Base-by-base conservation (phyloP, 1,284 basidiomycete genomes). In the Moesziomyces sp. region DNA sequence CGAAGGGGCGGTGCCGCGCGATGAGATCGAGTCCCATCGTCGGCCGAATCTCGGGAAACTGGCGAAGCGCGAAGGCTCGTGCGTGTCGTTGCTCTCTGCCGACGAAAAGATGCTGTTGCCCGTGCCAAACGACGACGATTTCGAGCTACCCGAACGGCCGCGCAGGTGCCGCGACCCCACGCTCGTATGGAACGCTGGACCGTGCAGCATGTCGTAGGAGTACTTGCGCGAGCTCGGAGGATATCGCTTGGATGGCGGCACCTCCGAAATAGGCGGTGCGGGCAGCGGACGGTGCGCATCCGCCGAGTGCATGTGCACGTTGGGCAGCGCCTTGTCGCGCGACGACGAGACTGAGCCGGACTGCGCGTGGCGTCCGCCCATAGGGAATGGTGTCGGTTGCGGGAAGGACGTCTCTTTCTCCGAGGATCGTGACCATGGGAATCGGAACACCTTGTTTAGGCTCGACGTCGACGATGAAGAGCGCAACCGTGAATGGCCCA, bases 21-120 rank as follows among this genome's bases (percentile, higher is more conserved):
- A 73, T 9, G 70, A 73, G 50, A 73, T 62, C 28, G 70, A 73
- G 46, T 73, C 70, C 70, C 70, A 73, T 30, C 70, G 59, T 49
- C 62, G 58, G 18, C 52, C 59, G 18, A 62, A 23, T 19, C 44
- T 46, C 1, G 59, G 46, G 52, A 73, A 58, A 57, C 46, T 56
- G 30, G 50, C 46, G 21, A 63, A 68, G 6, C 70, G 63, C 10
- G 64, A 72, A 5, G 40, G 16, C 30, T 72, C 64, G 28, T 50
- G 46, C 24, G 38, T 16, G 9, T 68, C 70, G 28, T 55, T 44
- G 28, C 57, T 28, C 23, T 73, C 70, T 33, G 47, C 42, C 21
- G 44, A 52, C 43, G 60, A 60, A 38, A 70, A 64, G 46, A 70
- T 70, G 53, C 67, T 68, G 33, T 24, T 24, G 33, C 46, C n/a